Evolutionary conservation across 805 yeast genomes (phyloP).

Genomic region (Clavispora carvajalis): DNA sequence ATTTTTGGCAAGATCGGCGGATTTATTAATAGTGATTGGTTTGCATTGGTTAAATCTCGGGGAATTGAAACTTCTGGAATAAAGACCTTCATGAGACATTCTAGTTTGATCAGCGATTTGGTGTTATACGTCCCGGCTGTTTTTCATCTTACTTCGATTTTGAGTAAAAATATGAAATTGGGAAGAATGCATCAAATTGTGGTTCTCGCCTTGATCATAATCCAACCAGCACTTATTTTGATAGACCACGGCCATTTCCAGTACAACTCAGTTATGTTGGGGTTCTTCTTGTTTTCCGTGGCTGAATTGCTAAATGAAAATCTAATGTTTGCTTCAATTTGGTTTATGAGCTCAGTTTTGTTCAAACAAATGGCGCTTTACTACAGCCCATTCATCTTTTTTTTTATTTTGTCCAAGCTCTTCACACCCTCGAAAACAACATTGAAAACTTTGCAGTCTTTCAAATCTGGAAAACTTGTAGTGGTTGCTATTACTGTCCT

Average conservation of each 20-base stretch:
- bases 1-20: conserved; percentile 69
- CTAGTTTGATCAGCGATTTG: conserved; percentile 73
- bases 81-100: conserved; percentile 79
- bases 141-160: conserved; percentile 61
- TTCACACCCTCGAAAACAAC: conserved; percentile 17
- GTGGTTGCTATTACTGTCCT: conserved; percentile 63
- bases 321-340: conserved; percentile 62
- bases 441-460: conserved; percentile 15
- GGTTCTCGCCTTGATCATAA: conserved; percentile 70
- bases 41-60: conserved; percentile 63
- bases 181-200: conserved; percentile 72
- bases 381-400: conserved; percentile 85
- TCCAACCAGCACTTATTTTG: conserved; percentile 76
- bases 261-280: conserved; percentile 91
- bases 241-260: conserved; percentile 98
- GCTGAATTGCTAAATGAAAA: conserved; percentile 60
- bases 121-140: conserved; percentile 76
- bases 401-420: conserved; percentile 58
- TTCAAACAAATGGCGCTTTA: conserved; percentile 96
- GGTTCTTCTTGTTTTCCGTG: conserved; percentile 67
- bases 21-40: conserved; percentile 66
- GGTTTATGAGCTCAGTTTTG: conserved; percentile 71
- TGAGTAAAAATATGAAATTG: conserved; percentile 52
- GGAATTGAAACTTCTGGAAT: conserved; percentile 66
- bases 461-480: conserved; percentile 54